A percentile compares a stretch with the other conserved stretches of the same genome.
phyloP scores from a whole-genome alignment of 2,329 filamentous ascomycete species.

The Penicillium sp. region DNA sequence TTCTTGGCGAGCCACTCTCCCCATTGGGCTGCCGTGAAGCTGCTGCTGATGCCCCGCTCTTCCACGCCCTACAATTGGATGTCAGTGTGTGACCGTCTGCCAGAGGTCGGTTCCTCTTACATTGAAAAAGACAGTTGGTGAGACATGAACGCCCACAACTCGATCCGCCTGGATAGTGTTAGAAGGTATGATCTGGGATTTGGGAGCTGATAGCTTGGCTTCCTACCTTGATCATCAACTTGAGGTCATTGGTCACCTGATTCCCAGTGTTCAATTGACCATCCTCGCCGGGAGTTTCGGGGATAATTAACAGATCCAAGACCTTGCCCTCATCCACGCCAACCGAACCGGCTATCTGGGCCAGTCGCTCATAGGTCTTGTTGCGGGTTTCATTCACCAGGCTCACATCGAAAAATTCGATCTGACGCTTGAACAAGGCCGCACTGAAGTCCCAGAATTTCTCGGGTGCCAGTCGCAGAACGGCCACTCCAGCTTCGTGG shows the following conservation, averaged over 20 bases:
- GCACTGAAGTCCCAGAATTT: constrained; percentile 77
- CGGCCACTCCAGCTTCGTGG: constrained; percentile 72
- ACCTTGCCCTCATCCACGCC: constrained; percentile 68
- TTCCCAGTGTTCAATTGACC: constrained; percentile 75
- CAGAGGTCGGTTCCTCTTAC: constrained; percentile 35
- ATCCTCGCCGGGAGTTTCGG: constrained; percentile 61
- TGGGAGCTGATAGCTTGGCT: neutral
- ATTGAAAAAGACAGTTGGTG: constrained; percentile 83
- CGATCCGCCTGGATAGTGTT: constrained; percentile 50
- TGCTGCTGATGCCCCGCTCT: constrained; percentile 69
- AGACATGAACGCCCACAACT: constrained; percentile 78
- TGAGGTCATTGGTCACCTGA: constrained; percentile 75
- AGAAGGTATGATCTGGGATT: constrained; percentile 7
- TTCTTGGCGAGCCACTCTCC: constrained; percentile 71
- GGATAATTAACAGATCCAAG: constrained; percentile 63
- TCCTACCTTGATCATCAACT: constrained; percentile 69
- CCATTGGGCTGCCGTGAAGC: constrained; percentile 78
- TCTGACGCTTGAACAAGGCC: constrained; percentile 64
- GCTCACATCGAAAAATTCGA: constrained; percentile 75
- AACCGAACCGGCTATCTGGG: constrained; percentile 62
- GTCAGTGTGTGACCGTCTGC: constrained; percentile 19
- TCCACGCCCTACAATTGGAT: constrained; percentile 55
- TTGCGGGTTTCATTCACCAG: constrained; percentile 83
- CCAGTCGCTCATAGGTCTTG: constrained; percentile 72
- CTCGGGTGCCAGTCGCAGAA: constrained; percentile 62